Base-by-base conservation (phyloP, 768 basidiomycete genomes). In the Glaciozyma martinii region DNA sequence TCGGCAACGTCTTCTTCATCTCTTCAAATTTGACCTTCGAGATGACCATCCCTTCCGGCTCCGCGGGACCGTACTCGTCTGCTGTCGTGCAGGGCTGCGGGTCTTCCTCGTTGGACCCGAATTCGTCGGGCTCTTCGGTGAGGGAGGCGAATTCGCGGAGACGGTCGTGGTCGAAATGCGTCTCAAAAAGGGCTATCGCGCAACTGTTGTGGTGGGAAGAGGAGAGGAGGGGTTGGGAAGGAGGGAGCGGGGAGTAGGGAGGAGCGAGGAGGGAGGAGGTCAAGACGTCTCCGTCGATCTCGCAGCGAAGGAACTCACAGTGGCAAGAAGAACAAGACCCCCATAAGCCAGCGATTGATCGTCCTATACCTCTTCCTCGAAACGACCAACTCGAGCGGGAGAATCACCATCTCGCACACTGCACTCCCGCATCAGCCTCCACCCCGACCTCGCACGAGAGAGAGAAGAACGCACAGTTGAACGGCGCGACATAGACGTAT, bases 111-210 rank as follows among this genome's bases (percentile, higher is more conserved):
- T 56, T 44, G 1, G 53, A 40, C 23, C 60, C 42, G 60, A 58
- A 71, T 30, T 66, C 62, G 53, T 65, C 64, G 0, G 56, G 56
- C 43, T 67, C 65, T 30, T 32, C 19, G 29, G 59, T 40, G 40
- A 70, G 62, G 18, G 33, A 58, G 1, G 61, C 32, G 25, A 63
- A 60, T 32, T 63, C 67, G 25, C 59, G 63, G 5, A 52, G 25
- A 1, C 57, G 57, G 21, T 25, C 27, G 18, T 58, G 49, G 49
- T 72, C 71, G 60, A 71, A 58, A 33, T 76, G 75, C 3, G 77
- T 73, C 66, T 80, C 79, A 68, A 74, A 80, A 4, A 78, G 33
- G 0, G 79, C 77, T 63, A 80, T 78, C 18, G 64, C 8, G 16
- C 66, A 62, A 27, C 59, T 64, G 43, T 12, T 47, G 46, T 13